Evolutionary conservation across 2,329 filamentous ascomycete genomes (phyloP).

Genomic region (Alternaria longipes): DNA sequence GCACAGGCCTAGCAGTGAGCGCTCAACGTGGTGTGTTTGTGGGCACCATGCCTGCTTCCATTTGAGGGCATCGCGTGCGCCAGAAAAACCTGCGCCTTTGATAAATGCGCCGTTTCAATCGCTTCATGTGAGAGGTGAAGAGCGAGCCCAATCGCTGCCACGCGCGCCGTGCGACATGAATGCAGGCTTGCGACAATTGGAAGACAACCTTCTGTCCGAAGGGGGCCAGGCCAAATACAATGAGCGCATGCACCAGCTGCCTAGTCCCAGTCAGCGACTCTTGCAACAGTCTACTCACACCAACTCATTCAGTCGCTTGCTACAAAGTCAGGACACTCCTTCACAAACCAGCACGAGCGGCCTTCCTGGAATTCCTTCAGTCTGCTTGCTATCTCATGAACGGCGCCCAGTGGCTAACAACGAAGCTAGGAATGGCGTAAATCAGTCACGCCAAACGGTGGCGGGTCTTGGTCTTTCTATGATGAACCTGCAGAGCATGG

Average conservation of each 20-base stretch:
- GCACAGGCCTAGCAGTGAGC: conserved; percentile 37
- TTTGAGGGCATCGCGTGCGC: conserved; percentile 39
- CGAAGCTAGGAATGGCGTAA: conserved; percentile 31
- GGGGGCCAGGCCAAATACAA: conserved; percentile 13
- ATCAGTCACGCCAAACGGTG: conserved; percentile 33
- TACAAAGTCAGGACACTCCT: conserved; percentile 33
- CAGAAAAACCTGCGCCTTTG: conserved; percentile 23
- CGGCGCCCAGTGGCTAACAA: conserved; percentile 37
- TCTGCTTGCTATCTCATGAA: conserved; percentile 50
- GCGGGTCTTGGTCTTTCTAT: conserved; percentile 48
- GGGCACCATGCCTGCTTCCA: conserved; percentile 68
- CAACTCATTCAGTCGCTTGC: conserved; percentile 30
- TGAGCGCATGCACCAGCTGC: conserved; percentile 17
- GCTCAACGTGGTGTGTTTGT: conserved; percentile 61
- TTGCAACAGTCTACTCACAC: conserved; percentile 28
- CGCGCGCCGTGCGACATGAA: conserved; percentile 27
- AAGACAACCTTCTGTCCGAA: neutral
- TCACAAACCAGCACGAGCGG: conserved; percentile 47
- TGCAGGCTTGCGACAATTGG: conserved; percentile 13
- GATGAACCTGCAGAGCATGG: conserved; percentile 38
- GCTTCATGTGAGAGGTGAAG: conserved; percentile 24
- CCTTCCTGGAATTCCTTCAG: conserved; percentile 49
- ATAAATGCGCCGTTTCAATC: conserved; percentile 14
- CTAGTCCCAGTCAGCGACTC: conserved; percentile 25
- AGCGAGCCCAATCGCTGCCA: conserved; percentile 22